A percentile compares a stretch with the other conserved stretches of the same genome.
phyloP scores from a whole-genome alignment of 768 basidiomycete species.

The Russula emetica region DNA sequence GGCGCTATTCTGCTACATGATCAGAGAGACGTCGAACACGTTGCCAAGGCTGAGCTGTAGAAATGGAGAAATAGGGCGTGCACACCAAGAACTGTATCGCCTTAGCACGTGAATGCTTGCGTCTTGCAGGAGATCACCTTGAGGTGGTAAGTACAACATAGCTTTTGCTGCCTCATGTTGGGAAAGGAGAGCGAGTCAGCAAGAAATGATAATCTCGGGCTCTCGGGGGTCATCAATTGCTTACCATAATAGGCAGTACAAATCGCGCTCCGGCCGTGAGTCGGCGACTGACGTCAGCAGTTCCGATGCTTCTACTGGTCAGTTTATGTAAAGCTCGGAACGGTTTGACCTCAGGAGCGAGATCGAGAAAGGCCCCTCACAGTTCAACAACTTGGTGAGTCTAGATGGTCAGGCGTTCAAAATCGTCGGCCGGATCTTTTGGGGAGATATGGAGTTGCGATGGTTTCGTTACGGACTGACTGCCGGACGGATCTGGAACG shows the following conservation, averaged over 20 bases:
- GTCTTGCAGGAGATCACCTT: background rate
- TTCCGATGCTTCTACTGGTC: background rate
- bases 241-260: background rate
- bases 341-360: background rate
- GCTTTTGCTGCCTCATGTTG: background rate
- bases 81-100: background rate
- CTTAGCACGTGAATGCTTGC: background rate
- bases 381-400: background rate
- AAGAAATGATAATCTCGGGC: background rate
- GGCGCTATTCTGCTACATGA: slow-evolving; percentile 8
- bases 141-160: no score
- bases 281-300: slow-evolving; percentile 2
- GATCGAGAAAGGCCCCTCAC: background rate
- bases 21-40: slow-evolving; percentile 5
- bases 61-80: background rate
- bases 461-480: slow-evolving; percentile 2
- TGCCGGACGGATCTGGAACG: slow-evolving; percentile 14
- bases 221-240: background rate
- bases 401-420: background rate
- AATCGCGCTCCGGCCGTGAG: background rate
- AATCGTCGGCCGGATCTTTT: slow-evolving; percentile 12
- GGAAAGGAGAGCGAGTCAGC: background rate
- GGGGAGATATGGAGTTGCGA: background rate
- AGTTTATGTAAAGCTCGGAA: slow-evolving; percentile 3
- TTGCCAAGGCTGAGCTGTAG: background rate